Evolutionary conservation across 805 yeast species (phyloP), one percentile per base, ranked within the genome.

Genomic region (Yamadazyma olivae): DNA sequence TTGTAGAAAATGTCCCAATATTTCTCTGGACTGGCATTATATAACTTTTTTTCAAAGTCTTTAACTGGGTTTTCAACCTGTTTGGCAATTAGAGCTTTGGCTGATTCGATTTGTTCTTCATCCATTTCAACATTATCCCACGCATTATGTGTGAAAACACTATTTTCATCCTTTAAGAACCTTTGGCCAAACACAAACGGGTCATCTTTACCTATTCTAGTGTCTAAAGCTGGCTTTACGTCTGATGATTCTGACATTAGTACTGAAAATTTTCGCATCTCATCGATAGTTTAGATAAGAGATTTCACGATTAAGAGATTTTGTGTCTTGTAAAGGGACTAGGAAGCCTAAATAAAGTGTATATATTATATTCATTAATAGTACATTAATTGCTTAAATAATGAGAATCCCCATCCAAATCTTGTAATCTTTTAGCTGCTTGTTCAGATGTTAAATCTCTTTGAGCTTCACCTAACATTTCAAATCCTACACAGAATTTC

Each of bases 81-180:
- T 45, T 78, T 75, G 16, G 75, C 60, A 23, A 91, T 83, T 56
- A 82, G 79, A 48, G 73, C 79, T 51, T 83, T 74, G 3, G 96
- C 96, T 44, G 83, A 79, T 15, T 66, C 53, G 10, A 81, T 58
- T 56, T 93, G 97, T 49, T 88, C 95, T 35, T 84, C 89, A 33
- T 95, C 97, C 96, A 96, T 90, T 53, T 88, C 96, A 22, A 89
- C 97, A 56, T 93, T 95, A 57, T 93, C 99, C 87, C 93, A 83
- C 0, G 99, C 99, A 56, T 93, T 93, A 55, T 84, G 95, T 41
- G 76, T 74, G 81, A 95, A 93, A 1, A 93, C 95, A 19, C 88
- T 89, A 4, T 82, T 79, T 12, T 80, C 83, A 31, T 80, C 76
- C 2, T 74, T 74, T 39, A 93, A 66, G 45, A 63, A 77, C 38